A percentile compares a stretch with the other conserved stretches of the same genome.
phyloP scores from a whole-genome alignment of 352 stramenopile genomes.

The Pythium utonaiense region DNA sequence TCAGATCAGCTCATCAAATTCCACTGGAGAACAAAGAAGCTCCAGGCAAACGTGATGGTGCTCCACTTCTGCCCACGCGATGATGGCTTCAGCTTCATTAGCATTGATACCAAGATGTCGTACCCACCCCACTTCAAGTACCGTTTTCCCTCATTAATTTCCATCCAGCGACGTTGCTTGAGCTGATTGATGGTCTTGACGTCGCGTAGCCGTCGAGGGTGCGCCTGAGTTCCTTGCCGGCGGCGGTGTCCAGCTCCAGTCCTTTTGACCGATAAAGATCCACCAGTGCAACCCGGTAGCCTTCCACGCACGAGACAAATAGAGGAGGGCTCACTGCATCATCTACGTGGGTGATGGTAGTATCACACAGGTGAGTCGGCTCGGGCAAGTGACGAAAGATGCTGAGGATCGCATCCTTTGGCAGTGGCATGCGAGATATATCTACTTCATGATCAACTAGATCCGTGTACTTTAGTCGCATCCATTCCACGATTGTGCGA shows the following conservation, averaged over 20 bases:
- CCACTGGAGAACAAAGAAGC: slow-evolving; percentile 16
- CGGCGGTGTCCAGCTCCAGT: not conserved
- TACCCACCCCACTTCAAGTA: slow-evolving; percentile 11
- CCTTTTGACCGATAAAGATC: slow-evolving; percentile 4
- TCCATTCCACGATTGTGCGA: no score
- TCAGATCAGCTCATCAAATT: slow-evolving; percentile 15
- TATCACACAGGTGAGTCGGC: slow-evolving; percentile 7
- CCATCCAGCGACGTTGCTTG: slow-evolving; percentile 6
- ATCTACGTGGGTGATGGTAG: slow-evolving; percentile 3
- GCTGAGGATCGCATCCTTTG: not conserved
- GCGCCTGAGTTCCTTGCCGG: not conserved
- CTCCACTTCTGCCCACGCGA: slow-evolving; percentile 1
- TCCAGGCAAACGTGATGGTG: slow-evolving; percentile 5
- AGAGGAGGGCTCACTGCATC: not conserved
- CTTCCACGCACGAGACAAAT: slow-evolving; percentile 3
- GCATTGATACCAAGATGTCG: not conserved
- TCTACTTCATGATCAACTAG: no score
- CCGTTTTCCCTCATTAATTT: slow-evolving; percentile 9
- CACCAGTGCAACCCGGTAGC: slow-evolving; percentile 7
- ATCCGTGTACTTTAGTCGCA: no score
- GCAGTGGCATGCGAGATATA: not conserved
- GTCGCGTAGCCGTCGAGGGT: slow-evolving; percentile 9
- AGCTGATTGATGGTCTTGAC: slow-evolving; percentile 9
- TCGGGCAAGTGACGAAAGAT: slow-evolving; percentile 10
- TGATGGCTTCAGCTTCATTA: slow-evolving; percentile 2